phyloP scores from a whole-genome alignment of 2,329 filamentous ascomycete species.

The Neocucurbitaria cava region DNA sequence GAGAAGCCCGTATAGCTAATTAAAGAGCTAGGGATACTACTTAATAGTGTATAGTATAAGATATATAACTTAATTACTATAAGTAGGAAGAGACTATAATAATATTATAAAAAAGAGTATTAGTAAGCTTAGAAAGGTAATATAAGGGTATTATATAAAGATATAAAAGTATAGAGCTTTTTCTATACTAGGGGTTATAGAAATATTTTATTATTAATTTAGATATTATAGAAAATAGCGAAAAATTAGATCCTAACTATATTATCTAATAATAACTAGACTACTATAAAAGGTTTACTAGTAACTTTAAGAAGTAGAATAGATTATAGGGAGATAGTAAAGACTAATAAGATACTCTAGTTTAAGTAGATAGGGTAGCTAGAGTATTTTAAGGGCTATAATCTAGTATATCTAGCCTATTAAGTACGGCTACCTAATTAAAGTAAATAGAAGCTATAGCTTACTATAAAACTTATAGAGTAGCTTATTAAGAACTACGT shows the following conservation, averaged over 20 bases:
- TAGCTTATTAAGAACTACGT: background rate
- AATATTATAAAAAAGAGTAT: conserved; percentile 1
- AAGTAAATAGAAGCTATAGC: background rate
- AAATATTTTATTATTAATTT: conserved; percentile 12
- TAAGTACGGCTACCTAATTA: background rate
- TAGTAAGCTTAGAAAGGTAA: background rate
- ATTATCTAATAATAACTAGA: background rate
- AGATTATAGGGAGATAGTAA: conserved; percentile 5
- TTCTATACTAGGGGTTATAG: conserved; percentile 2
- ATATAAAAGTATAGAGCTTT: conserved; percentile 10
- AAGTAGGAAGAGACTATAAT: background rate
- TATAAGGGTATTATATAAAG: conserved; percentile 2
- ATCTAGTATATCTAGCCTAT: background rate
- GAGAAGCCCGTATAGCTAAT: background rate
- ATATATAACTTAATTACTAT: background rate
- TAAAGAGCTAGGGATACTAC: background rate
- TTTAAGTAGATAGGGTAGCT: conserved; percentile 7
- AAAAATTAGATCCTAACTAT: background rate
- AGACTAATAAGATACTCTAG: conserved; percentile 9
- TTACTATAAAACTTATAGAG: background rate
- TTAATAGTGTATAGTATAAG: background rate
- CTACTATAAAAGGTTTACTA: background rate
- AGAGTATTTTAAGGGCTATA: background rate
- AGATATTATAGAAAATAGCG: conserved; percentile 1
- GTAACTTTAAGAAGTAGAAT: background rate